A percentile compares a stretch with the other conserved stretches of the same genome.
Conservation (phyloP, 805 yeast species). For the Saturnispora silvae region DNA sequence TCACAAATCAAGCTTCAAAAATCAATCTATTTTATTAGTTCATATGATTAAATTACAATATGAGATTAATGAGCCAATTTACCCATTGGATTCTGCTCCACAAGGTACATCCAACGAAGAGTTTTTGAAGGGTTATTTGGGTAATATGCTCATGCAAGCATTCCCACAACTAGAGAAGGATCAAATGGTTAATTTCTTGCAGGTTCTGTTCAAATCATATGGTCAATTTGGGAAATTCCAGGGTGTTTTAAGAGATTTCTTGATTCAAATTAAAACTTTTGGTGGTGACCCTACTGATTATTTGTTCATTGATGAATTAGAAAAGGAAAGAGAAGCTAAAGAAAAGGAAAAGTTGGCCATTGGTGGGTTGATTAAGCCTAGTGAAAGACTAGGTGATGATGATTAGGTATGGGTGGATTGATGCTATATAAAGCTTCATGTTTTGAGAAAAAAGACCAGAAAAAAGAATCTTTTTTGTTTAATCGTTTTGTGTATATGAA, state of each 20-base stretch:
- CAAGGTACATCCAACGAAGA: conserved; percentile 74
- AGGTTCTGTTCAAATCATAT: conserved; percentile 64
- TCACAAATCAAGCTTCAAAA: conserved; percentile 91
- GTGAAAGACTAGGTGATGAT: conserved; percentile 70
- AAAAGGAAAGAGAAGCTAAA: conserved; percentile 42
- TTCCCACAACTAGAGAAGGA: conserved; percentile 82
- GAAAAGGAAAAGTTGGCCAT: conserved; percentile 78
- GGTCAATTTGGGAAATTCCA: conserved; percentile 67
- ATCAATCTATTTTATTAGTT: conserved; percentile 77
- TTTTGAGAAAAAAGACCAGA: no score
- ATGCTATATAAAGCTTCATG: not conserved
- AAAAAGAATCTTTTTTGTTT: no score
- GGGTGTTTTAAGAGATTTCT: conserved; percentile 84
- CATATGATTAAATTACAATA: conserved; percentile 69
- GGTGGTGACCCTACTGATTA: conserved; percentile 96
- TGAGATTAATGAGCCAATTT: conserved; percentile 68
- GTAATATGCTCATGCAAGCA: conserved; percentile 73
- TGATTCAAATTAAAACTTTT: conserved; percentile 88
- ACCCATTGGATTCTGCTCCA: conserved; percentile 71
- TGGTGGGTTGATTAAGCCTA: conserved; percentile 91
- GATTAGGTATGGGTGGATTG: not conserved
- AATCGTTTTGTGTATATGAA: no score
- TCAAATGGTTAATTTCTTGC: conserved; percentile 73
- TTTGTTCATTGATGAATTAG: conserved; percentile 87
- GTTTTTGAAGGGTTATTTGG: conserved; percentile 71